Evolutionary conservation across 2,329 filamentous ascomycete species (phyloP), one percentile per base, ranked within the genome.

Genomic region (Fusarium mexicanum): DNA sequence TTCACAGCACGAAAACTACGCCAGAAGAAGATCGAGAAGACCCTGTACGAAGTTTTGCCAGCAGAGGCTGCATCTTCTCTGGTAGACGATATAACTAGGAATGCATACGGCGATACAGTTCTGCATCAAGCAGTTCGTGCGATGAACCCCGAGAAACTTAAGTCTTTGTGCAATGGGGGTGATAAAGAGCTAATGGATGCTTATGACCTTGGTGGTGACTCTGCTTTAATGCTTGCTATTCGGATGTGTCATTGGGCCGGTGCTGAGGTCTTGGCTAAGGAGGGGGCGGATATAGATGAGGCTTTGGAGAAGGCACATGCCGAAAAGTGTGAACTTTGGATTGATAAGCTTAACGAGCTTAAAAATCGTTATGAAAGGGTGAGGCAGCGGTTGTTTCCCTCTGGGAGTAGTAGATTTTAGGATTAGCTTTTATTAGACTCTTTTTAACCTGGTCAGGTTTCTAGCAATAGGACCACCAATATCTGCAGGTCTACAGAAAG

Each of bases 351-450:
- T 6, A 5, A 11, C 0, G 31, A 35, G 3, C 48, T 53, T 2
- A 3, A 16, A 0, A 16, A 0, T 8, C n/a, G 12, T 0, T 53
- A 35, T 37, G 31, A 17, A 2, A 35, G n/a, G 9, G n/a, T 53
- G 0, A 53, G 48, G 2, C 1, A 18, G 0, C 17, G 31, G 0
- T 0, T 35, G 0, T 20, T 35, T 5, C 5, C 24, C 3, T 4
- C 16, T 14, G n/a, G 8, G 2, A 2, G 4, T 18, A 4, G 1
- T n/a, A 9, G 20, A 31, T 0, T 10, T 17, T 22, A 48, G 17
- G 5, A 24, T 12, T 17, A 17, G 13, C 22, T 2, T n/a, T 9
- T 9, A n/a, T 0, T 41, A 41, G 17, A 4, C 35, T 1, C 1
- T 37, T 0, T 17, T 8, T 2, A 9, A 9, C 35, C 8, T 37